These are phyloP conservation scores for Penicillium angulare DNA, from an alignment of 495 filamentous ascomycete genomes.

Conservation along the genomic window DNA sequence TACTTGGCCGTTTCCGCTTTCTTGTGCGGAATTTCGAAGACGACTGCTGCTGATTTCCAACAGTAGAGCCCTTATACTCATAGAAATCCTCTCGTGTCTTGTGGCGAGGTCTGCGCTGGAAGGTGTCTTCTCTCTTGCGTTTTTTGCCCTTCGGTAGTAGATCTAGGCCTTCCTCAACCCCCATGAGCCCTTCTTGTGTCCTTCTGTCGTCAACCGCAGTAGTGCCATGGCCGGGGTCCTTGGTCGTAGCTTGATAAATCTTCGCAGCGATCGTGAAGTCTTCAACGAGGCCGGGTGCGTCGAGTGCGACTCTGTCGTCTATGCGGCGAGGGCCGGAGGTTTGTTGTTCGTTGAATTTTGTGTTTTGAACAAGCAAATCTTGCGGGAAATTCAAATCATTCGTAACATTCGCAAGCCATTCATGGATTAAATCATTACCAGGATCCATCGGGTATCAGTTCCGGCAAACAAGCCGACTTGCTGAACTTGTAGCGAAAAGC, in stretches of 20 bases:
- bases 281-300: too few species aligned
- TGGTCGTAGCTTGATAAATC: too few species aligned
- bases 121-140: conserved; percentile 23
- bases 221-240: too few species aligned
- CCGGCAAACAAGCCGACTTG: too few species aligned
- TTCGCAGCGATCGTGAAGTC: too few species aligned
- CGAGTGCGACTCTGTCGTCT: too few species aligned
- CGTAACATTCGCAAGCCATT: conserved; percentile 13
- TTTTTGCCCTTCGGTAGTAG: neutral
- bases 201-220: too few species aligned
- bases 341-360: neutral
- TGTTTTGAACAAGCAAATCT: neutral
- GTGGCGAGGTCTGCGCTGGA: conserved; percentile 57
- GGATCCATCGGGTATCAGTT: neutral
- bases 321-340: neutral
- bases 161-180: neutral
- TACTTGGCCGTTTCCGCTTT: conserved; percentile 35
- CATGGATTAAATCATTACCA: conserved; percentile 2
- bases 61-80: conserved; percentile 40
- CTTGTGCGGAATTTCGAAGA: too few species aligned
- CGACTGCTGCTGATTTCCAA: conserved; percentile 17
- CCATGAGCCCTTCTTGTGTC: neutral
- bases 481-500: too few species aligned
- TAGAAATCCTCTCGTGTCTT: conserved; percentile 61
- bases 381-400: neutral